Conservation (phyloP, 805 yeast species). For the Lipomyces anomalus region DNA sequence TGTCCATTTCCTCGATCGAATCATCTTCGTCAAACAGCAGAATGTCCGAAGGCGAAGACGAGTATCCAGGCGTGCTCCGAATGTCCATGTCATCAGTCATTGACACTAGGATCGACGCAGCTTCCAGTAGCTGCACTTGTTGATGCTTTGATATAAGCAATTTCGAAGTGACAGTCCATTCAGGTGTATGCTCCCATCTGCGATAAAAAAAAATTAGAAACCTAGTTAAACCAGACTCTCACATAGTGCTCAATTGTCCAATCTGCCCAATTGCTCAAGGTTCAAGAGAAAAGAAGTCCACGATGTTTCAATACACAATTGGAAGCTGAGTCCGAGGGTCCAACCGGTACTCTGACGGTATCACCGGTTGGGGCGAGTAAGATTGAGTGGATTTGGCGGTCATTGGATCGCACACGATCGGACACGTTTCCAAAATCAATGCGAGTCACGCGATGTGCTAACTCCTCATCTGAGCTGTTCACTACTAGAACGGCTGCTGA, state of each 20-base stretch:
- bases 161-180: slow-evolving; percentile 83
- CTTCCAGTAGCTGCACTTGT: slow-evolving; percentile 71
- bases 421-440: too few relatives aligned
- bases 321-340: too few relatives aligned
- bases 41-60: slow-evolving; percentile 3
- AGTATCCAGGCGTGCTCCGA: slow-evolving; percentile 3
- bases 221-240: not conserved
- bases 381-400: too few relatives aligned
- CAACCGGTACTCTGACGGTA: too few relatives aligned
- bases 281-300: not conserved
- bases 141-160: slow-evolving; percentile 79
- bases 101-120: slow-evolving; percentile 62
- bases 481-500: too few relatives aligned
- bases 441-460: too few relatives aligned
- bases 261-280: not conserved
- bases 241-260: not conserved
- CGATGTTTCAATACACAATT: not conserved
- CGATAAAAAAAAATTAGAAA: not conserved
- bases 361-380: too few relatives aligned
- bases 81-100: slow-evolving; percentile 50
- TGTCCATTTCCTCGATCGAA: not conserved
- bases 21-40: slow-evolving; percentile 3
- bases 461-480: too few relatives aligned
- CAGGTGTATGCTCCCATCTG: slow-evolving; percentile 91
- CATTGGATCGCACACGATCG: too few relatives aligned